These are phyloP conservation scores for Trypanosoma rangeli DNA, from an alignment of 208 protist species.

Conservation along the genomic window DNA sequence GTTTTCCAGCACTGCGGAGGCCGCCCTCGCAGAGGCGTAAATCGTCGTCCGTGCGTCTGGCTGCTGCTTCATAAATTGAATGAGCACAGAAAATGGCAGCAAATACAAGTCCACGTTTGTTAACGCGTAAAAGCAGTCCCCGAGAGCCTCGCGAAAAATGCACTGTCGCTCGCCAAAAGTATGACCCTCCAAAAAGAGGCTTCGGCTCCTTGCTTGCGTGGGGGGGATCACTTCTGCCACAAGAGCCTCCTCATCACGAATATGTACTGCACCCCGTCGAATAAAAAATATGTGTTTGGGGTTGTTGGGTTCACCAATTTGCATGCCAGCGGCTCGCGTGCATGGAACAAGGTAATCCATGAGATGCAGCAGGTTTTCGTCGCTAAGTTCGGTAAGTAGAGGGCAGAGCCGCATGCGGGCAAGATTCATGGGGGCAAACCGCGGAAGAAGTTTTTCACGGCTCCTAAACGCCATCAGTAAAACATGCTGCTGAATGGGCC, in stretches of 20 bases:
- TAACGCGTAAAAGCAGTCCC: slow-evolving; percentile 56
- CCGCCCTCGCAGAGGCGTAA: slow-evolving; percentile 46
- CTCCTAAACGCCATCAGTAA: slow-evolving; percentile 44
- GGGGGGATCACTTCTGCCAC: slow-evolving; percentile 9
- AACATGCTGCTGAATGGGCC: slow-evolving; percentile 40
- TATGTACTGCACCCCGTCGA: slow-evolving; percentile 63
- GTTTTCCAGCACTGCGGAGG: slow-evolving; percentile 45
- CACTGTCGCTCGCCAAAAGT: slow-evolving; percentile 78
- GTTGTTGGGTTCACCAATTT: slow-evolving; percentile 45
- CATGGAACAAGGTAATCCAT: slow-evolving; percentile 57
- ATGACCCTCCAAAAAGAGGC: slow-evolving; percentile 73
- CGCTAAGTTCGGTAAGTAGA: slow-evolving; percentile 43
- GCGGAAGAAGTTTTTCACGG: slow-evolving; percentile 61
- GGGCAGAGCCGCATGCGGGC: slow-evolving; percentile 69
- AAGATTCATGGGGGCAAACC: slow-evolving; percentile 57
- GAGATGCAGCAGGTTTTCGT: slow-evolving; percentile 54
- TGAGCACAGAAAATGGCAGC: slow-evolving; percentile 70
- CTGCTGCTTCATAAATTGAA: slow-evolving; percentile 81
- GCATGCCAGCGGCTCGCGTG: slow-evolving; percentile 68
- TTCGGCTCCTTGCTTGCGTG: slow-evolving; percentile 49
- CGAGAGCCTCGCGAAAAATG: slow-evolving; percentile 65
- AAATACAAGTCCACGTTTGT: slow-evolving; percentile 79
- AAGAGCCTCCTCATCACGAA: slow-evolving; percentile 44
- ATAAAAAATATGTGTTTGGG: slow-evolving; percentile 78
- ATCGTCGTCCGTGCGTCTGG: slow-evolving; percentile 52